phyloP scores from a whole-genome alignment of 495 filamentous ascomycete species.

The Clavariopsis aquatica region DNA sequence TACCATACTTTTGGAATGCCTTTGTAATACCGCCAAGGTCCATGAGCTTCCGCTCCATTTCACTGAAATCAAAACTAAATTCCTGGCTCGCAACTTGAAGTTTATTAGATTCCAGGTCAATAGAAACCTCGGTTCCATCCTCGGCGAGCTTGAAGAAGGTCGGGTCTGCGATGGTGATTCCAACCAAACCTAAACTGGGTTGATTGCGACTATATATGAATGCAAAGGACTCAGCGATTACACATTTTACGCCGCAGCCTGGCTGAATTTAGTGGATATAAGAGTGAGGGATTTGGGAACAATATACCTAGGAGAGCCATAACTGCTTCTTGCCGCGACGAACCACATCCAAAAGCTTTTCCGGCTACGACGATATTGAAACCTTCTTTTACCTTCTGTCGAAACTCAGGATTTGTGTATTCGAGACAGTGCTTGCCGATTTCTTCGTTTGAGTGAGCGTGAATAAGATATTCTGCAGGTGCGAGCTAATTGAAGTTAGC shows the following conservation, averaged over 20 bases:
- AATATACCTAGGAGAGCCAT: slow-evolving; percentile 38
- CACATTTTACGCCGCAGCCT: slow-evolving; percentile 39
- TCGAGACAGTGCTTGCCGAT: slow-evolving; percentile 46
- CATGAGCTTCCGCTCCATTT: slow-evolving; percentile 46
- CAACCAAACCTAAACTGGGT: slow-evolving; percentile 47
- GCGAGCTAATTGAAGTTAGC: slow-evolving; percentile 26
- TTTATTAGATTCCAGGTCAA: slow-evolving; percentile 31
- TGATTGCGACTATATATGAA: slow-evolving; percentile 51
- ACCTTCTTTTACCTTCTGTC: slow-evolving; percentile 41
- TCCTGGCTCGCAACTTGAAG: slow-evolving; percentile 34
- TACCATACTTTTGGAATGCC: slow-evolving; percentile 47
- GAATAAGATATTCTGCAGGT: slow-evolving; percentile 44
- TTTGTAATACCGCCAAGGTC: slow-evolving; percentile 42
- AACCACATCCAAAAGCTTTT: slow-evolving; percentile 50
- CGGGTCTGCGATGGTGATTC: slow-evolving; percentile 45
- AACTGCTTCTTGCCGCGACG: slow-evolving; percentile 49
- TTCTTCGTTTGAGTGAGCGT: slow-evolving; percentile 38
- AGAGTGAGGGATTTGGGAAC: not conserved
- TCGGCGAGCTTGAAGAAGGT: slow-evolving; percentile 43
- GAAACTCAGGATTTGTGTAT: slow-evolving; percentile 48
- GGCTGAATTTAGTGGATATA: not conserved
- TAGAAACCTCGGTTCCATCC: slow-evolving; percentile 41
- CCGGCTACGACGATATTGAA: slow-evolving; percentile 49
- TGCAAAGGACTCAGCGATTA: slow-evolving; percentile 49
- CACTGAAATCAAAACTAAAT: slow-evolving; percentile 44